These are phyloP conservation scores for Peronosclerospora sorghi DNA, from an alignment of 352 stramenopile species.

Conservation along the genomic window DNA sequence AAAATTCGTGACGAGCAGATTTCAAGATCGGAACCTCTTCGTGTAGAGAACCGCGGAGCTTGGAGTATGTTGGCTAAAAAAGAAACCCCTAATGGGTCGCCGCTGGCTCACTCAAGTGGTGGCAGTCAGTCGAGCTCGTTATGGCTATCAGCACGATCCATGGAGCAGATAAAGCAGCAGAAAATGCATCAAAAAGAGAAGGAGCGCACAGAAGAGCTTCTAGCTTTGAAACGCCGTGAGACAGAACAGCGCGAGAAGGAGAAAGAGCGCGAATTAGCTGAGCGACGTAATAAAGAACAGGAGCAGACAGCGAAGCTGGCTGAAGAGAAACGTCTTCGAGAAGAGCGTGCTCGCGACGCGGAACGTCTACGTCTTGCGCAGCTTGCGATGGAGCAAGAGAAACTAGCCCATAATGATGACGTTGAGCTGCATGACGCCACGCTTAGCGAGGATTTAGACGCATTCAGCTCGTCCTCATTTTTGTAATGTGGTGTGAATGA, in stretches of 20 bases:
- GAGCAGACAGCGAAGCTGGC: slow-evolving; percentile 31
- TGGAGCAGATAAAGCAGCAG: slow-evolving; percentile 83
- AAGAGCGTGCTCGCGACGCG: slow-evolving; percentile 45
- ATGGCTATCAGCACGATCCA: slow-evolving; percentile 73
- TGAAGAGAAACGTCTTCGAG: slow-evolving; percentile 42
- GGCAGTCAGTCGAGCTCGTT: slow-evolving; percentile 66
- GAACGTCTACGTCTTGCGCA: slow-evolving; percentile 43
- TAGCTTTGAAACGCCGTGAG: slow-evolving; percentile 55
- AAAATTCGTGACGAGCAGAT: slow-evolving; percentile 67
- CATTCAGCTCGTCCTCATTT: slow-evolving; percentile 84
- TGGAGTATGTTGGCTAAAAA: slow-evolving; percentile 80
- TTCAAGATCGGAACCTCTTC: slow-evolving; percentile 45
- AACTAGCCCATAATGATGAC: slow-evolving; percentile 51
- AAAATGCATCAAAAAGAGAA: slow-evolving; percentile 81
- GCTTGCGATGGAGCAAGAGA: slow-evolving; percentile 52
- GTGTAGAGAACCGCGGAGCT: slow-evolving; percentile 72
- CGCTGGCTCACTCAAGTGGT: slow-evolving; percentile 42
- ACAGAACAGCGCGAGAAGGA: slow-evolving; percentile 56
- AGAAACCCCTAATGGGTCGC: slow-evolving; percentile 49
- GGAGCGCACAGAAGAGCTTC: slow-evolving; percentile 52
- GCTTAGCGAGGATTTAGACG: slow-evolving; percentile 69
- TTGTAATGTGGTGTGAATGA: slow-evolving; percentile 35
- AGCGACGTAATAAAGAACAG: slow-evolving; percentile 50
- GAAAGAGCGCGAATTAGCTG: slow-evolving; percentile 56
- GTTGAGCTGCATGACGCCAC: slow-evolving; percentile 59